Percentiles rank a stretch among this genome's conserved stretches.
Evolutionary conservation across 1,284 basidiomycete species (phyloP).

Genomic region (Malassezia furfur): DNA sequence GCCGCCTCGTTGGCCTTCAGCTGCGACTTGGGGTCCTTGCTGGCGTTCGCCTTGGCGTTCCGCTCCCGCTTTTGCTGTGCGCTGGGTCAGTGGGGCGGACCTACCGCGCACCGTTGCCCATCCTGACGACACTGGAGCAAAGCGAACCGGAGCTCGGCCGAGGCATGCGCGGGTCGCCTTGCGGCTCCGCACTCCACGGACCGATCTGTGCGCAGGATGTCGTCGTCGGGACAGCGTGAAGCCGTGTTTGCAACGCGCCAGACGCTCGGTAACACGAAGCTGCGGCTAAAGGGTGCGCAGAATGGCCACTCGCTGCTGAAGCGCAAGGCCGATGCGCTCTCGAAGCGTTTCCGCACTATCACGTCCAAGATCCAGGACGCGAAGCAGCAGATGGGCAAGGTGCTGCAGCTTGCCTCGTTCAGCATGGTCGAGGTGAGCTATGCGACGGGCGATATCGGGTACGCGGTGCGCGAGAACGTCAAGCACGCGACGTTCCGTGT

Average conservation of each 20-base stretch:
- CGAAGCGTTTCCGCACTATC: conserved; percentile 69
- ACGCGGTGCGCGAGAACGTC: conserved; percentile 56
- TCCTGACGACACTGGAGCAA: conserved; percentile 3
- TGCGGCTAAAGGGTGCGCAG: conserved; percentile 87
- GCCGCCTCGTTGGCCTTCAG: conserved; percentile 49
- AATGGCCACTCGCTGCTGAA: conserved; percentile 93
- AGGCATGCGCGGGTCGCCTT: neutral
- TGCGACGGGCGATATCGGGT: conserved; percentile 82
- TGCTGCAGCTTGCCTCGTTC: conserved; percentile 97
- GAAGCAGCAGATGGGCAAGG: conserved; percentile 95
- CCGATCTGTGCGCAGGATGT: conserved; percentile 56
- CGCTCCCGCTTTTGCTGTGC: conserved; percentile 46
- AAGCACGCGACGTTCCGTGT: conserved; percentile 76
- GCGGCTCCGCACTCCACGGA: conserved; percentile 1
- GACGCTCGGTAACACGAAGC: conserved; percentile 76
- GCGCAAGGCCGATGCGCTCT: conserved; percentile 92
- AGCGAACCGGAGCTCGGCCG: neutral
- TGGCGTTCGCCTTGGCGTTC: conserved; percentile 33
- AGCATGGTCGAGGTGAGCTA: conserved; percentile 97
- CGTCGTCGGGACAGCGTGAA: conserved; percentile 75
- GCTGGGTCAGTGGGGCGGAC: conserved; percentile 17
- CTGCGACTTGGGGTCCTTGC: conserved; percentile 38
- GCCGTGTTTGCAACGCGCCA: conserved; percentile 67
- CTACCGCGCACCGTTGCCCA: conserved; percentile 39
- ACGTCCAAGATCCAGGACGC: conserved; percentile 68